Base-by-base conservation (phyloP, 2,329 filamentous ascomycete species). In the Neofusicoccum umdonicola region DNA sequence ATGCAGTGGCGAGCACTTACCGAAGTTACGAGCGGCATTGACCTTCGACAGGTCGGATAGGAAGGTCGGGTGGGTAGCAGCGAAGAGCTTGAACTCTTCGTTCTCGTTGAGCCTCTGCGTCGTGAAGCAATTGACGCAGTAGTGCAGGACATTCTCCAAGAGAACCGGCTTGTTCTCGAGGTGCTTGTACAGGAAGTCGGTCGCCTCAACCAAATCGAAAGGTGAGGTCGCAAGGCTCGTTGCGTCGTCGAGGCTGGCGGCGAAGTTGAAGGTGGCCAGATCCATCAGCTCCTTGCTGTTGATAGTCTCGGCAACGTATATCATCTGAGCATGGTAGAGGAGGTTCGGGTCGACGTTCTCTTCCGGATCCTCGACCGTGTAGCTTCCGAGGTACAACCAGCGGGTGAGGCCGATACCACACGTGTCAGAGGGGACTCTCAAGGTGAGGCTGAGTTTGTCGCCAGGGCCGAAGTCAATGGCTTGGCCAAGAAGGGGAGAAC, bases 311-410 rank as follows among this genome's bases (percentile, higher is more conserved):
- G 73, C 80, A 13, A 82, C 71, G 56, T 74, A 77, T 67, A 74
- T 79, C 19, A 79, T 70, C 61, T 81, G 72, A 13, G 72, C 76
- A 64, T 82, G 80, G 2, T 76, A 67, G 12, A 81, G 70, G 12
- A 82, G 67, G 0, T 75, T 73, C 7, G 60, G 58, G 19, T 71
- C 64, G 8, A 75, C 70, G 13, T 13, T 12, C 15, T 45, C 27
- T 19, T 35, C 35, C n/a, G 2, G 2, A 11, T 12, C 19, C 8
- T 35, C 39, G 22, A 34, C 22, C 13, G 4, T 31, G 66, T 81
- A 81, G 56, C 70, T 71, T 44, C 76, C 76, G 4, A 73, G 75
- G 67, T 82, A 81, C 57, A 81, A 70, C 68, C 73, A 81, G 62
- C 79, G 74, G 9, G 81, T 69, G 48, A 83, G 76, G 7, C 74